Evolutionary conservation across 148 eudicot genomes (phyloP).

Genomic region (Vaccinium vitisidaea): DNA sequence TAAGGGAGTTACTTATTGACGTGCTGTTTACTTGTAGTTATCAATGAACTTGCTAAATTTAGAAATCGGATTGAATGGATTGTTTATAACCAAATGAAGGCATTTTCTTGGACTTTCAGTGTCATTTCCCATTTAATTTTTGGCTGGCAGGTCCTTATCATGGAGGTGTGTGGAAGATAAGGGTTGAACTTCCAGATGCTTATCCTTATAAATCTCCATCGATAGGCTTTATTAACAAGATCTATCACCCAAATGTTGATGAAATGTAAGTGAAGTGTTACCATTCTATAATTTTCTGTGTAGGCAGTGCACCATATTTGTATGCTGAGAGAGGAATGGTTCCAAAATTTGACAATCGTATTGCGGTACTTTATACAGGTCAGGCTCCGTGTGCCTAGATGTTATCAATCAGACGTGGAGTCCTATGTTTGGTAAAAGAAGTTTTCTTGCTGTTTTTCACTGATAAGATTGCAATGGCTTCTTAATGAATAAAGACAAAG

Average conservation of each 20-base stretch:
- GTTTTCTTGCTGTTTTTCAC: neutral
- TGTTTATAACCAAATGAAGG: neutral
- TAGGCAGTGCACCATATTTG: neutral
- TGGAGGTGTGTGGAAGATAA: slow-evolving; percentile 89
- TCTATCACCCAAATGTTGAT: slow-evolving; percentile 93
- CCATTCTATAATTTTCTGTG: neutral
- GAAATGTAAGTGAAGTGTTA: slow-evolving; percentile 57
- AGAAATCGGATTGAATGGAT: neutral
- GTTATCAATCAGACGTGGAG: slow-evolving; percentile 96
- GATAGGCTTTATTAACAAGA: slow-evolving; percentile 84
- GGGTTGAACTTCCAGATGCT: slow-evolving; percentile 92
- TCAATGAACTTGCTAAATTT: slow-evolving; percentile 13
- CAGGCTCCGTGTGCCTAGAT: slow-evolving; percentile 91
- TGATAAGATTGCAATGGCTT: neutral
- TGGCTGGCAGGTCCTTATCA: slow-evolving; percentile 74
- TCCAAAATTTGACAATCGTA: slow-evolving; percentile 6
- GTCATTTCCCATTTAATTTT: slow-evolving; percentile 2
- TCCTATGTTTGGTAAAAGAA: slow-evolving; percentile 80
- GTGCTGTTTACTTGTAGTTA: slow-evolving; percentile 6
- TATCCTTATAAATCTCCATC: slow-evolving; percentile 92
- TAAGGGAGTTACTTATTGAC: slow-evolving; percentile 2
- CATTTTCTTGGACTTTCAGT: neutral
- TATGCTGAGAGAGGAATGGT: neutral
- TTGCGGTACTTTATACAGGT: slow-evolving; percentile 46
- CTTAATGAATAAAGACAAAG: neutral